A percentile compares a stretch with the other conserved stretches of the same genome.
These are phyloP conservation scores for Balansia obtecta DNA, from an alignment of 2,329 filamentous ascomycete species.

Conservation along the genomic window DNA sequence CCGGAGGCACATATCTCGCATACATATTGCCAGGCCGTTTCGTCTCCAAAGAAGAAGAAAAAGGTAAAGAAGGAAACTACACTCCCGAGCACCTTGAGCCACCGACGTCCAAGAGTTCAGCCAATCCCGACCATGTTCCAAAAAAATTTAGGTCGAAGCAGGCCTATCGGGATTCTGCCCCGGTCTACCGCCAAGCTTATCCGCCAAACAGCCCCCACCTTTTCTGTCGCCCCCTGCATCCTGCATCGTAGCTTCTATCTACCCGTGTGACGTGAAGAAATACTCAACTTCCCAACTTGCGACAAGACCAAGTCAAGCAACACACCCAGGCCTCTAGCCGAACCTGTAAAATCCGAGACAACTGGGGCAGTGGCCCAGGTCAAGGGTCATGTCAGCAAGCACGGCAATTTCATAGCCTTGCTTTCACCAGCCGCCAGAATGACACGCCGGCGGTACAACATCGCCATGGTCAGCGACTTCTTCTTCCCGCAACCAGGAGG, in stretches of 20 bases:
- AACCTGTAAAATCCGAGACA: not conserved
- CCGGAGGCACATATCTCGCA: conserved; percentile 29
- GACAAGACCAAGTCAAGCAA: not conserved
- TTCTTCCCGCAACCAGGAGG: conserved; percentile 97
- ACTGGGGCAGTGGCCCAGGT: not conserved
- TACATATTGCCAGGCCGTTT: conserved; percentile 21
- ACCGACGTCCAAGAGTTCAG: not conserved
- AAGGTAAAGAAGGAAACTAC: too few species aligned
- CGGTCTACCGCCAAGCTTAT: conserved; percentile 23
- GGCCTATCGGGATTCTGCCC: conserved; percentile 27
- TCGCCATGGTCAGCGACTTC: conserved; percentile 95
- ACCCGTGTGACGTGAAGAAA: not conserved
- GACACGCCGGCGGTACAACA: conserved; percentile 49
- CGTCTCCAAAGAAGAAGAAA: not conserved
- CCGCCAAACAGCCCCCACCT: not conserved
- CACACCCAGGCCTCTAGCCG: too few species aligned
- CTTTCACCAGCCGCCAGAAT: conserved; percentile 23
- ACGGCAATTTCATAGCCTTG: conserved; percentile 3
- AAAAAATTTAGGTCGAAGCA: conserved; percentile 22
- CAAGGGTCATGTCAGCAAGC: not conserved
- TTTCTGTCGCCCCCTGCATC: not conserved
- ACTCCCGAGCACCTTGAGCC: not conserved
- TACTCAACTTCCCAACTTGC: not conserved
- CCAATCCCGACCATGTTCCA: conserved; percentile 11
- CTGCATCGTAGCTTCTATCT: not conserved